Conservation (phyloP, 345 rosid genomes). For the Arabis hirsuta region DNA sequence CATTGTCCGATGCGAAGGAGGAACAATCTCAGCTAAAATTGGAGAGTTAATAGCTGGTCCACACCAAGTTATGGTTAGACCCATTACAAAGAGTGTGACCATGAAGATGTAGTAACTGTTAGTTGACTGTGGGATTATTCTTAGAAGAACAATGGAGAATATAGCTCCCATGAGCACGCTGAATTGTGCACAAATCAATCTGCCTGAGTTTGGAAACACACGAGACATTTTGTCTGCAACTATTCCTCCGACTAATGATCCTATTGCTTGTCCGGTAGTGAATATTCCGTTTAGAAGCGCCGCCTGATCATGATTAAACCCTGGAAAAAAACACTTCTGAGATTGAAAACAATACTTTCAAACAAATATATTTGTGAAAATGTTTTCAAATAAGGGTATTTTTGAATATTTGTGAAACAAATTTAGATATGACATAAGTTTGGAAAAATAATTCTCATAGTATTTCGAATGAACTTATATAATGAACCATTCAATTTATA, state of each 20-base stretch:
- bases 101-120: constrained; percentile 63
- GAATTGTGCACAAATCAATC: constrained; percentile 84
- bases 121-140: constrained; percentile 65
- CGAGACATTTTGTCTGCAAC: constrained; percentile 69
- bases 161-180: constrained; percentile 87
- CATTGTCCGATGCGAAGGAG: constrained; percentile 82
- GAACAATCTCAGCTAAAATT: constrained; percentile 88
- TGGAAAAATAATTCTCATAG: background rate
- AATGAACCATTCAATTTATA: background rate
- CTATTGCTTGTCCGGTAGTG: constrained; percentile 72
- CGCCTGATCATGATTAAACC: constrained; percentile 69
- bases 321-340: constrained; percentile 40
- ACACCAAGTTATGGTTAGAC: constrained; percentile 82
- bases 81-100: constrained; percentile 73
- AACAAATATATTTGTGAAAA: background rate
- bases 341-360: background rate
- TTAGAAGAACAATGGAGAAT: constrained; percentile 73
- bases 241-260: constrained; percentile 73
- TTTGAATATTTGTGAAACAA: background rate
- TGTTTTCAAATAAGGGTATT: no score
- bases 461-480: no score
- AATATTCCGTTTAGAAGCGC: constrained; percentile 72
- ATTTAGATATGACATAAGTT: background rate
- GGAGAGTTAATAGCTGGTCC: constrained; percentile 83
- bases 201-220: constrained; percentile 67